Evolutionary conservation across 2,329 filamentous ascomycete genomes (phyloP).

Genomic region (Paracorniculantispora psalliotae): DNA sequence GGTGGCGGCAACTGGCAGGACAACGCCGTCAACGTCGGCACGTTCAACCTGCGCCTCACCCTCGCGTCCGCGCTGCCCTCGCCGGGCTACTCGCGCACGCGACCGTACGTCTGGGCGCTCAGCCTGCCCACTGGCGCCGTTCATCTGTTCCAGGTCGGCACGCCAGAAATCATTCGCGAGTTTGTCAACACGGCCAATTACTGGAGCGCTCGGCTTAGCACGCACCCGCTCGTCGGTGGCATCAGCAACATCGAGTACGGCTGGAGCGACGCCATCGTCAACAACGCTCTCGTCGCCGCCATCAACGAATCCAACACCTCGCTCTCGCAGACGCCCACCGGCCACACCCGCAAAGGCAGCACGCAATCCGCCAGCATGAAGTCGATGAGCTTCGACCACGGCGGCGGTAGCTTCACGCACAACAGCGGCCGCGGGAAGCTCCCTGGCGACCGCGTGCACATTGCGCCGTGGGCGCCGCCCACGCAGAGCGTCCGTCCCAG

Average conservation of each 20-base stretch:
- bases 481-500: conserved; percentile 86
- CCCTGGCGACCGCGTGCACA: conserved; percentile 76
- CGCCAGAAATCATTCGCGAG: conserved; percentile 87
- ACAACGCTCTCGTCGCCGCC: conserved; percentile 48
- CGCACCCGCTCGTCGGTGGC: conserved; percentile 85
- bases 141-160: conserved; percentile 97
- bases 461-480: conserved; percentile 85
- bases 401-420: conserved; percentile 44
- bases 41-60: conserved; percentile 83
- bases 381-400: conserved; percentile 59
- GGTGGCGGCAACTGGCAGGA: conserved; percentile 98
- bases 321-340: conserved; percentile 25
- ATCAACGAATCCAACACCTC: conserved; percentile 41
- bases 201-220: conserved; percentile 91
- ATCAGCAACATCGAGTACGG: conserved; percentile 97
- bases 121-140: conserved; percentile 89
- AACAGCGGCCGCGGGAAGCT: conserved; percentile 55
- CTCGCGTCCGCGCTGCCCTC: conserved; percentile 85
- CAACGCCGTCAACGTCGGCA: conserved; percentile 84
- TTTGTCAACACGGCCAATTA: conserved; percentile 95
- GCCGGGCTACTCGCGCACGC: conserved; percentile 84
- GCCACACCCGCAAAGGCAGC: conserved; percentile 36
- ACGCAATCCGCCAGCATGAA: conserved; percentile 49
- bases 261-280: conserved; percentile 83
- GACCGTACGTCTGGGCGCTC: conserved; percentile 91